A percentile compares a stretch with the other conserved stretches of the same genome.
Conservation (phyloP, 306 rosid species). For the Echinosophora koreensis region DNA sequence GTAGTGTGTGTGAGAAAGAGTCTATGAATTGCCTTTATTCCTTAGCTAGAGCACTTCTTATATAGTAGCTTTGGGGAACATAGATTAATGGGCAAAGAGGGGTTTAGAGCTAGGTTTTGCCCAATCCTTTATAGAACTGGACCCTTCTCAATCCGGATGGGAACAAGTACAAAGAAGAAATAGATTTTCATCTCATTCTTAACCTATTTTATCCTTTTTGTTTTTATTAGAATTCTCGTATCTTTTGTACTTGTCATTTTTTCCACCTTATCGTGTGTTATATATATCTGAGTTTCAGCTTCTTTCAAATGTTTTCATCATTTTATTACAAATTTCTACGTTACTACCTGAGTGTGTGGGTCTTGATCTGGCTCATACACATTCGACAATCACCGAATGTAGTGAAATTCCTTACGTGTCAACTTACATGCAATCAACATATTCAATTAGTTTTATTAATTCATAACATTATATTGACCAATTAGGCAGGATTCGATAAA, state of each 20-base stretch:
- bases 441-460: conserved; percentile 9
- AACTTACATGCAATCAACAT: conserved; percentile 48
- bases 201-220: too few species aligned
- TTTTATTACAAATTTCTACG: conserved; percentile 31
- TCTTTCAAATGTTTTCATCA: conserved; percentile 34
- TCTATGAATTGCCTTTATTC: too few species aligned
- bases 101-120: too few species aligned
- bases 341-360: background rate
- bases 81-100: too few species aligned
- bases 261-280: conserved; percentile 25
- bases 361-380: conserved; percentile 39
- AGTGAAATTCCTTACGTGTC: conserved; percentile 54
- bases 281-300: background rate
- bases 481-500: conserved; percentile 42
- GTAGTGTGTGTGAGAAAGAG: too few species aligned
- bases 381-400: conserved; percentile 46
- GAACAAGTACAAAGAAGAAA: too few species aligned
- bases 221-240: conserved; percentile 21
- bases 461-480: conserved; percentile 33
- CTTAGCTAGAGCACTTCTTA: too few species aligned
- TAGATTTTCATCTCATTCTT: background rate
- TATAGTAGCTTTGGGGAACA: too few species aligned
- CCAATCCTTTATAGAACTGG: too few species aligned
- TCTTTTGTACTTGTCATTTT: conserved; percentile 11
- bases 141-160: too few species aligned